Conservation (phyloP, 2,329 filamentous ascomycete species). For the Karstenula rhodostoma region DNA sequence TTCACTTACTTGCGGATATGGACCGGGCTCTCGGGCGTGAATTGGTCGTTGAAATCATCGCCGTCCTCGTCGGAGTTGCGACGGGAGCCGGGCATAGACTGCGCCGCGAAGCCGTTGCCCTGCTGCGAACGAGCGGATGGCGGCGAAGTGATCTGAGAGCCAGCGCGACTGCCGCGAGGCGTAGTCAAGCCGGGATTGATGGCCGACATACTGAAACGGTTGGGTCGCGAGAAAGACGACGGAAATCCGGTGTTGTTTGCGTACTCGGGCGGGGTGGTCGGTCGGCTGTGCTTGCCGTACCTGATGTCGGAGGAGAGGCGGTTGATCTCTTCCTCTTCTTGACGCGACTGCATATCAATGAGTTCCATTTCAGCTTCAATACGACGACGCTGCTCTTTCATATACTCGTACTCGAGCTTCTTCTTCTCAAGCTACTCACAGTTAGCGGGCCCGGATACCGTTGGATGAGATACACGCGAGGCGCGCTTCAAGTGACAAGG, state of each 20-base stretch:
- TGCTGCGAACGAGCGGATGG: slow-evolving; percentile 65
- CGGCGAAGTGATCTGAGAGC: slow-evolving; percentile 82
- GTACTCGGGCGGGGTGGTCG: slow-evolving; percentile 94
- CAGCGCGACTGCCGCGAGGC: slow-evolving; percentile 76
- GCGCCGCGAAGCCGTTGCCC: slow-evolving; percentile 72
- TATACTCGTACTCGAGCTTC: slow-evolving; percentile 87
- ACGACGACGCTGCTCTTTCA: slow-evolving; percentile 85
- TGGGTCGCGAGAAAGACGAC: slow-evolving; percentile 81
- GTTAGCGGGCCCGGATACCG: slow-evolving; percentile 38
- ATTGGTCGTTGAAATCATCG: slow-evolving; percentile 80
- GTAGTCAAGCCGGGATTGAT: slow-evolving; percentile 73
- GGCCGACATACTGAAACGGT: slow-evolving; percentile 88
- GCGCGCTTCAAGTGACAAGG: slow-evolving; percentile 20
- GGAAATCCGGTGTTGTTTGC: slow-evolving; percentile 80
- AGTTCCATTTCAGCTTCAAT: slow-evolving; percentile 94
- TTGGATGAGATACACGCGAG: slow-evolving; percentile 20
- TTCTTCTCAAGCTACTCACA: slow-evolving; percentile 84
- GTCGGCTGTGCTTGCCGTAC: slow-evolving; percentile 87
- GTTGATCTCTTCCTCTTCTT: slow-evolving; percentile 82
- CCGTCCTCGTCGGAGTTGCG: slow-evolving; percentile 89
- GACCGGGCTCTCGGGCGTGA: slow-evolving; percentile 43
- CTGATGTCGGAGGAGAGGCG: slow-evolving; percentile 81
- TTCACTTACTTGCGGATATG: slow-evolving; percentile 46
- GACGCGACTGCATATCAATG: slow-evolving; percentile 83
- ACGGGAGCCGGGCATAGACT: slow-evolving; percentile 85